phyloP scores from a whole-genome alignment of 179 eudicot species.

The Spinacia oleracea region DNA sequence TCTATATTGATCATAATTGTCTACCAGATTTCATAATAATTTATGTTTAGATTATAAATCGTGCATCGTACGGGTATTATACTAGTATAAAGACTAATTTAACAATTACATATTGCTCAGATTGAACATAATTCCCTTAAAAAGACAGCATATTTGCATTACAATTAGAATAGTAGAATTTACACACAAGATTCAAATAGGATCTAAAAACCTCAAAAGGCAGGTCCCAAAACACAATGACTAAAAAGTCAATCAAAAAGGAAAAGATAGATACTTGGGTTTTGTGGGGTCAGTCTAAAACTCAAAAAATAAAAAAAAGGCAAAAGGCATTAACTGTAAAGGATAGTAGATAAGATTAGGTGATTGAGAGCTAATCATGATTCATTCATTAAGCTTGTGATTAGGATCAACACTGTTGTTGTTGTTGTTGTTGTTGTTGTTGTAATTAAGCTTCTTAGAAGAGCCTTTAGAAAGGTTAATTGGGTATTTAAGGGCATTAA shows the following conservation, averaged over 20 bases:
- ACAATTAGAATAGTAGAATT: conserved; percentile 3
- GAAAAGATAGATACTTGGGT: background rate
- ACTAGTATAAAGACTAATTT: too few species aligned
- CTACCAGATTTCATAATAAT: too few species aligned
- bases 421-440: background rate
- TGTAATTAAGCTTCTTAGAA: conserved; percentile 46
- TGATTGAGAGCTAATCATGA: background rate
- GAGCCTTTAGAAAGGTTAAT: conserved; percentile 55
- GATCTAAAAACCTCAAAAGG: conserved; percentile 10
- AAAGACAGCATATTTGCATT: conserved; percentile 9
- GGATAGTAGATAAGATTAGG: background rate
- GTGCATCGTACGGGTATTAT: too few species aligned
- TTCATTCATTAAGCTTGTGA: conserved; percentile 15
- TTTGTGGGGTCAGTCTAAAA: conserved; percentile 22
- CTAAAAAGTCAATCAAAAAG: background rate
- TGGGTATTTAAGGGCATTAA: conserved; percentile 69
- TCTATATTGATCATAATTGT: too few species aligned
- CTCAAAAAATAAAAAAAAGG: background rate
- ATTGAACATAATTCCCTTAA: background rate
- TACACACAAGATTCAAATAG: background rate
- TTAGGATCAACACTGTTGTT: background rate
- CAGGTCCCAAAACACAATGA: background rate
- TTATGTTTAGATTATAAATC: too few species aligned
- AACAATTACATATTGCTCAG: too few species aligned
- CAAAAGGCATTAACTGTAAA: background rate